A percentile compares a stretch with the other conserved stretches of the same genome.
phyloP scores from a whole-genome alignment of 2,329 filamentous ascomycete species.

The Colletotrichum sp. region DNA sequence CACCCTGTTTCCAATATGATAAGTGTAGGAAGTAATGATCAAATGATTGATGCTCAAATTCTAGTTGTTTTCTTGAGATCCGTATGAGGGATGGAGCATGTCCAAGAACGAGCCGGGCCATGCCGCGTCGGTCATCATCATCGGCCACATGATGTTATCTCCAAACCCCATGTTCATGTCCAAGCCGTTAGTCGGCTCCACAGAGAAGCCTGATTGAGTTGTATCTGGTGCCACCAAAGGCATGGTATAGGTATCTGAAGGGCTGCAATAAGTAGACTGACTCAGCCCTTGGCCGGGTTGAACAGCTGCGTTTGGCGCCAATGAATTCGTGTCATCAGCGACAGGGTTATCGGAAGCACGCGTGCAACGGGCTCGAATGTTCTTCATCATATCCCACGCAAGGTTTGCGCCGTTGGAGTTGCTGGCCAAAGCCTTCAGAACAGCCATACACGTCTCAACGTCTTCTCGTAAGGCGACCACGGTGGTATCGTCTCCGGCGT shows the following conservation, averaged over 20 bases:
- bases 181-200: neutral
- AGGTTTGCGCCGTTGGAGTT: neutral
- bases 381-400: neutral
- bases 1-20: neutral
- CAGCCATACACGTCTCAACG: neutral
- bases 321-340: fast-evolving
- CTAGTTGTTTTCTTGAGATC: neutral
- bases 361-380: fast-evolving
- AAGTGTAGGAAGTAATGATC: neutral
- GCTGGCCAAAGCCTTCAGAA: neutral
- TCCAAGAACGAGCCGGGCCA: neutral
- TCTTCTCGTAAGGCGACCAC: neutral
- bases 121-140: neutral
- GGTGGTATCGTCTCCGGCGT: neutral
- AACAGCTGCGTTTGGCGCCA: fast-evolving
- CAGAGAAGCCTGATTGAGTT: fast-evolving
- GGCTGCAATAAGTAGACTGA: neutral
- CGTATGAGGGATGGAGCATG: neutral
- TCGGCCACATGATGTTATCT: neutral
- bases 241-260: neutral
- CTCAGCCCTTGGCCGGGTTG: neutral
- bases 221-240: neutral
- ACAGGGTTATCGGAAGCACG: neutral
- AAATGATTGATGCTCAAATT: neutral
- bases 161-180: neutral